Evolutionary conservation across 495 filamentous ascomycete genomes (phyloP).

Genomic region (Aspergillus sclerotioniger): DNA sequence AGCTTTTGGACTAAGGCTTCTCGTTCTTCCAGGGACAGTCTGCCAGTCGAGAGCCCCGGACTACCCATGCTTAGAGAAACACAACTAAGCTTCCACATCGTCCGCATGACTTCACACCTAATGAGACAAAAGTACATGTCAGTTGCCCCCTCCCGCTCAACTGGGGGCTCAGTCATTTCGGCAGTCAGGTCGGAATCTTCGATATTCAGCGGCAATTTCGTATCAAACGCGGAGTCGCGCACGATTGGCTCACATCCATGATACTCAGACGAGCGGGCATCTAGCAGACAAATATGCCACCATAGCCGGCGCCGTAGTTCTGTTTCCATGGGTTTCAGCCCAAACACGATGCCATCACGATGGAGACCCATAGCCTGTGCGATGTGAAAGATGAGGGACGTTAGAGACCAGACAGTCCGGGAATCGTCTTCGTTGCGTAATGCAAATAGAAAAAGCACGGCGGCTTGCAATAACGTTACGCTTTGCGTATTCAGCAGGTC

Average conservation of each 20-base stretch:
- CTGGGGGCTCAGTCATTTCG: conserved; percentile 42
- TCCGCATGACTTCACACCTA: conserved; percentile 46
- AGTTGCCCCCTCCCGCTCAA: conserved; percentile 56
- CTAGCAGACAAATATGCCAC: conserved; percentile 68
- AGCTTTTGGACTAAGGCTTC: conserved; percentile 38
- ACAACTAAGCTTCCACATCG: conserved; percentile 29
- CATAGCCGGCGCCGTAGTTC: conserved; percentile 73
- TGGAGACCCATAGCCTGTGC: conserved; percentile 70
- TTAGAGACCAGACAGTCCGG: conserved; percentile 54
- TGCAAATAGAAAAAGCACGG: conserved; percentile 59
- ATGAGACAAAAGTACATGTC: conserved; percentile 79
- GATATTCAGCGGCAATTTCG: background rate
- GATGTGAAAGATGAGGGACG: conserved; percentile 62
- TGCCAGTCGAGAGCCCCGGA: conserved; percentile 5
- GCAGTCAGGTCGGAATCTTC: background rate
- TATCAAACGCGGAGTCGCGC: background rate
- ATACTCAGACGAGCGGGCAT: conserved; percentile 60
- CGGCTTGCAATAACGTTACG: conserved; percentile 63
- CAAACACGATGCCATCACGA: conserved; percentile 61
- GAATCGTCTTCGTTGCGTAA: conserved; percentile 56
- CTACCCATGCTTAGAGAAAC: conserved; percentile 13
- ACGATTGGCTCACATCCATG: conserved; percentile 2
- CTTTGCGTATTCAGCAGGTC: conserved; percentile 64
- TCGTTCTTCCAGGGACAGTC: conserved; percentile 32
- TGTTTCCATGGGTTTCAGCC: conserved; percentile 61